Base-by-base conservation (phyloP, 495 filamentous ascomycete species). In the Aspergillus funiculosus region DNA sequence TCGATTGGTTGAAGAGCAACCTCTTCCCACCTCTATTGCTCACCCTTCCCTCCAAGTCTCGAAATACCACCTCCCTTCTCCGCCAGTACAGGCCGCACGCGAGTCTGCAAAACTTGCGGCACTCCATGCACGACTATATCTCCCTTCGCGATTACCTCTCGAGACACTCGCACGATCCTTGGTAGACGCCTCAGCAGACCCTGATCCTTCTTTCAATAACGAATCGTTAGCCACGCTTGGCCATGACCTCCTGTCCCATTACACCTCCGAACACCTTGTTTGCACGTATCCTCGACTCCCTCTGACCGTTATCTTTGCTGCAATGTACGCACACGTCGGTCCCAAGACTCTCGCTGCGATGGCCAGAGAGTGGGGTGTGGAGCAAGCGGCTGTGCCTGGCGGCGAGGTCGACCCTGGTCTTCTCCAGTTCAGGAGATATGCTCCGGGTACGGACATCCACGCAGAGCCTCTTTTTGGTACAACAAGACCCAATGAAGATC, bases 331-430 rank as follows among this genome's bases (percentile, higher is more conserved):
- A 18, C 96, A 87, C 63, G 76, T 79, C 34, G 91, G 92, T 2
- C 70, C 76, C 5, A 75, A 77, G 42, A 75, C 88, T 0, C 77
- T 97, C 15, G 66, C 78, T 19, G 67, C 77, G 1, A 76, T 96
- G 48, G 75, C 84, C 0, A 67, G 72, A 25, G 86, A 89, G 65
- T 98, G 92, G 91, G 92, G 94, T 66, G 78, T 96, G 11, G 91
- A 97, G 55, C 56, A 69, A 27, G 92, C 86, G 11, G 84, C 86
- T 6, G 80, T 77, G 25, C 91, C 92, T 1, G 90, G 89, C 15
- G 82, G 78, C 34, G 87, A 97, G 66, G 91, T 97, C 43, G 90
- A 98, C 63, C 85, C 91, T 1, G 94, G 92, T 7, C 68, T 90
- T n/a, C 74, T 98, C 29, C 94, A 97, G 61, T 92, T 87, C 67